These are phyloP conservation scores for Apiospora saccharicola DNA, from an alignment of 2,329 filamentous ascomycete genomes.

Conservation along the genomic window DNA sequence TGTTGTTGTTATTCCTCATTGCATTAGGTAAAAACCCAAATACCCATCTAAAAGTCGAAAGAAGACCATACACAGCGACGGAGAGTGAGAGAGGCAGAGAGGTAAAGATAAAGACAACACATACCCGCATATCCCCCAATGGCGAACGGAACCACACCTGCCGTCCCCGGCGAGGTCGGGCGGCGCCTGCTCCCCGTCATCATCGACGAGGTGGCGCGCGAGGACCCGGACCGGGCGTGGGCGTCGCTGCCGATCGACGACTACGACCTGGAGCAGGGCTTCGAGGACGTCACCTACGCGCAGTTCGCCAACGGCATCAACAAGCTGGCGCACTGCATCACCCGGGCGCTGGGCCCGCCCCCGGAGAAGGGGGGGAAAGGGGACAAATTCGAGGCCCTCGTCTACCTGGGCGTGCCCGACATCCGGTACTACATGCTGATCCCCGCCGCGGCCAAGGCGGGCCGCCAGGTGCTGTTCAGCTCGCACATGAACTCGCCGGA, in stretches of 20 bases:
- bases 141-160: background rate
- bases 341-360: slow-evolving; percentile 25
- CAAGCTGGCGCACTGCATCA: slow-evolving; percentile 33
- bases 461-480: slow-evolving; percentile 47
- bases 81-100: too few relatives aligned
- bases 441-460: slow-evolving; percentile 45
- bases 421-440: slow-evolving; percentile 35
- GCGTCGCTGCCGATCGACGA: slow-evolving; percentile 34
- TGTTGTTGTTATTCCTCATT: background rate
- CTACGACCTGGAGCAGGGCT: slow-evolving; percentile 34
- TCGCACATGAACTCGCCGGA: slow-evolving; percentile 44
- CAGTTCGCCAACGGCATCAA: slow-evolving; percentile 34
- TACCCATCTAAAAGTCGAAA: background rate
- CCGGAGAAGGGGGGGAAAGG: too few relatives aligned
- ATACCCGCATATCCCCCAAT: background rate
- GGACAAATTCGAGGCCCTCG: slow-evolving; percentile 32
- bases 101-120: background rate
- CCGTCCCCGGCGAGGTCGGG: slow-evolving; percentile 25
- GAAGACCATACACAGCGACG: too few relatives aligned
- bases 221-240: slow-evolving; percentile 32
- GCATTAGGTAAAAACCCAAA: background rate
- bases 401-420: slow-evolving; percentile 33
- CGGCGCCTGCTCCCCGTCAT: slow-evolving; percentile 32
- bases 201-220: slow-evolving; percentile 32
- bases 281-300: slow-evolving; percentile 32